Evolutionary conservation across 1,139 yeast species (phyloP).

Genomic region (Geotrichum carabidarum): DNA sequence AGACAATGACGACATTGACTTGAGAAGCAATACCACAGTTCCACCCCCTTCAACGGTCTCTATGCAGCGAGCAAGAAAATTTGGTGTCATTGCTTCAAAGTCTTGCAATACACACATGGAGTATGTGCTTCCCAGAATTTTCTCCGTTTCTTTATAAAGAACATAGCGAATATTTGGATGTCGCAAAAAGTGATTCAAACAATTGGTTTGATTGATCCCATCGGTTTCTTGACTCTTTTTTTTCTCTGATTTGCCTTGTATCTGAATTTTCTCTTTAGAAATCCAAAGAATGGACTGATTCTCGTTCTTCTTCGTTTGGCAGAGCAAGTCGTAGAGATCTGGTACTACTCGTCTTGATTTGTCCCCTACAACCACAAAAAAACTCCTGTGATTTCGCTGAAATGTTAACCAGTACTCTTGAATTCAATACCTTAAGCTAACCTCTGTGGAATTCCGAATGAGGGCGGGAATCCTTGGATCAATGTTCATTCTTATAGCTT

Average conservation of each 20-base stretch:
- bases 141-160: constrained; percentile 93
- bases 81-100: constrained; percentile 94
- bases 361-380: constrained; percentile 93
- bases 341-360: constrained; percentile 93
- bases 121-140: constrained; percentile 92
- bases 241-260: constrained; percentile 86
- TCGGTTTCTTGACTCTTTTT: constrained; percentile 89
- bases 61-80: constrained; percentile 87
- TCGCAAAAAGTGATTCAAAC: constrained; percentile 62
- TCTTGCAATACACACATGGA: constrained; percentile 98
- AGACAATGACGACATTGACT: constrained; percentile 88
- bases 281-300: constrained; percentile 98
- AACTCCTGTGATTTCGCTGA: constrained; percentile 69
- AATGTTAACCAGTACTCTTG: not conserved
- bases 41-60: constrained; percentile 99
- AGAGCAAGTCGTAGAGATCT: constrained; percentile 87
- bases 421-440: constrained; percentile 2
- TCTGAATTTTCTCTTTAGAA: constrained; percentile 79
- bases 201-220: constrained; percentile 91
- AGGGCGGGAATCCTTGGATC: constrained; percentile 91
- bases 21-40: constrained; percentile 76
- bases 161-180: constrained; percentile 86
- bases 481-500: constrained; percentile 87
- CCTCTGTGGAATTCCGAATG: constrained; percentile 92
- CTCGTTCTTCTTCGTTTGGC: constrained; percentile 81